A percentile compares a stretch with the other conserved stretches of the same genome.
phyloP scores from a whole-genome alignment of 2,329 filamentous ascomycete genomes.

The Penicillium sp. region DNA sequence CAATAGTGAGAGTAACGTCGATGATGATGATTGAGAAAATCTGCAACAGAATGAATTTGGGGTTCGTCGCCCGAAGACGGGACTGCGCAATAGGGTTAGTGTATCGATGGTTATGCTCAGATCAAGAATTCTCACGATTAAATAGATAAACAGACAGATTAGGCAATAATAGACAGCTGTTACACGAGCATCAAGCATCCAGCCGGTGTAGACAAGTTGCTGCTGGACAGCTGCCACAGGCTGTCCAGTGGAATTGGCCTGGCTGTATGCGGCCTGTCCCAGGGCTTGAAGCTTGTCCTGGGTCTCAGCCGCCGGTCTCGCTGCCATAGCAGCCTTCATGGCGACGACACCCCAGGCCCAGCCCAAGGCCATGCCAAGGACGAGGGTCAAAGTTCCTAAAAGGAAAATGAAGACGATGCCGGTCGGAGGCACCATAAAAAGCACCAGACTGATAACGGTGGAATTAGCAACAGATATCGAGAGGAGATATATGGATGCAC shows the following conservation, averaged over 20 bases:
- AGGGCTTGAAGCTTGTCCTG: conserved; percentile 36
- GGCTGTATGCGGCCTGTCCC: conserved; percentile 29
- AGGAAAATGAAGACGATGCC: conserved; percentile 49
- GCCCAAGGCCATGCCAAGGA: conserved; percentile 48
- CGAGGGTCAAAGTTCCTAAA: conserved; percentile 42
- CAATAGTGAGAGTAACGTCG: conserved; percentile 47
- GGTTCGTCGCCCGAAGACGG: conserved; percentile 45
- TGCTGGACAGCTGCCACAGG: conserved; percentile 30
- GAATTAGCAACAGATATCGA: conserved; percentile 12
- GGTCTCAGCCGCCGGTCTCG: conserved; percentile 41
- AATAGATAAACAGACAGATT: conserved; percentile 47
- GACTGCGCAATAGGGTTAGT: conserved; percentile 25
- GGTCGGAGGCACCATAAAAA: conserved; percentile 48
- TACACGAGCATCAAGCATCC: conserved; percentile 49
- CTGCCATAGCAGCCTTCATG: conserved; percentile 50
- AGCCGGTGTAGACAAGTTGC: conserved; percentile 44
- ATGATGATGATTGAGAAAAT: conserved; percentile 50
- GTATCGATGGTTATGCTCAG: not conserved
- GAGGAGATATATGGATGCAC: not conserved
- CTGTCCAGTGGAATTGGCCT: conserved; percentile 36
- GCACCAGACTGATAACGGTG: conserved; percentile 28
- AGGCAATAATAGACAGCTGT: conserved; percentile 40
- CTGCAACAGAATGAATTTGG: conserved; percentile 46
- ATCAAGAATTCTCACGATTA: conserved; percentile 23
- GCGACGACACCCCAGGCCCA: conserved; percentile 52